Percentiles rank a stretch among this genome's conserved stretches.
phyloP scores from a whole-genome alignment of 2,329 filamentous ascomycete species.

The Sporothrix phasma region DNA sequence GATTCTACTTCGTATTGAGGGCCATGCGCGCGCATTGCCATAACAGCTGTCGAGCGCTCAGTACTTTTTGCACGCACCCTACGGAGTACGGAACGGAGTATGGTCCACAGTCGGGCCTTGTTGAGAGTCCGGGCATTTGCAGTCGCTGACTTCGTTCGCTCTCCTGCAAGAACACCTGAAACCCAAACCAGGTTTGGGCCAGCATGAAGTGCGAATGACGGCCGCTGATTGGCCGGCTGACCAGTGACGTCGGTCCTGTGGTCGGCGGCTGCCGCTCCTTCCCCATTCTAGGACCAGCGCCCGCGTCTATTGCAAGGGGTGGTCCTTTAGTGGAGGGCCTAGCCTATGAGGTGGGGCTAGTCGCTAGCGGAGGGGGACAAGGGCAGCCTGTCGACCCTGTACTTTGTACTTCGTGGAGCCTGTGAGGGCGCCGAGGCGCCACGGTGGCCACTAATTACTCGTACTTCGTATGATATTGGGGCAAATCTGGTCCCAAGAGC shows the following conservation, averaged over 20 bases:
- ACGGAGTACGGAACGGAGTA: too few species aligned
- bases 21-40: background rate
- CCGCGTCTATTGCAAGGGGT: background rate
- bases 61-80: background rate
- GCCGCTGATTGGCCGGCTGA: conserved; percentile 11
- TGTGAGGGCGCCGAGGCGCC: background rate
- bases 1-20: background rate
- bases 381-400: too few species aligned
- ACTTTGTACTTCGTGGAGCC: too few species aligned
- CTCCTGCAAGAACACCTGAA: conserved; percentile 8
- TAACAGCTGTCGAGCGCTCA: background rate
- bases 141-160: conserved; percentile 3
- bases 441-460: too few species aligned
- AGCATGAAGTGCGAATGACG: background rate
- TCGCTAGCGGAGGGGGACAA: background rate
- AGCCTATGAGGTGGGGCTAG: background rate
- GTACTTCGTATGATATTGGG: too few species aligned
- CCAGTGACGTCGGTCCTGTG: conserved; percentile 20
- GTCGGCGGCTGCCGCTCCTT: conserved; percentile 19
- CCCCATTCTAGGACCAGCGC: conserved; percentile 7
- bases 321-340: background rate
- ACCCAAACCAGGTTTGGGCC: conserved; percentile 12
- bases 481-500: too few species aligned
- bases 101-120: too few species aligned
- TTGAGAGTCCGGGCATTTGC: too few species aligned